phyloP scores from a whole-genome alignment of 345 rosid species.

The Lepidium aucheri region DNA sequence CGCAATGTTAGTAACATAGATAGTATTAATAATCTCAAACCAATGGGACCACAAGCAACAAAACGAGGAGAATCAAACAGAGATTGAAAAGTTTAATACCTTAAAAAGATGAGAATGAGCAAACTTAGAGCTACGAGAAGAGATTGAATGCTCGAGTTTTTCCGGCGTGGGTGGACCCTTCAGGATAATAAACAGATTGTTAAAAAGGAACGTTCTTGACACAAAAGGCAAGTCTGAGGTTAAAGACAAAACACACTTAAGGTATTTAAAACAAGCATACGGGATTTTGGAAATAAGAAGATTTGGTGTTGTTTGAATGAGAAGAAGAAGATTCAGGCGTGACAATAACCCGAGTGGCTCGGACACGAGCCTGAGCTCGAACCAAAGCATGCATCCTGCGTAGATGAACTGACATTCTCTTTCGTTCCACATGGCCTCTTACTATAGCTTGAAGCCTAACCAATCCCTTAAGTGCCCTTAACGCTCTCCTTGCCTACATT shows the following conservation, averaged over 20 bases:
- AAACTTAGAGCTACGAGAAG: slow-evolving; percentile 42
- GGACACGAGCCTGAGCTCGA: slow-evolving; percentile 71
- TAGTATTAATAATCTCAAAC: no score
- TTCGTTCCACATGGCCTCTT: slow-evolving; percentile 88
- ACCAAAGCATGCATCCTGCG: slow-evolving; percentile 67
- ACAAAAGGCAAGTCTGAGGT: background rate
- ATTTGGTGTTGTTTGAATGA: slow-evolving; percentile 60
- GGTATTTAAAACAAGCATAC: slow-evolving; percentile 27
- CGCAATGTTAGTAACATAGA: no score
- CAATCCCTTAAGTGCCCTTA: slow-evolving; percentile 86
- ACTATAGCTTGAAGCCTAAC: slow-evolving; percentile 94
- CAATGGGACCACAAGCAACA: background rate
- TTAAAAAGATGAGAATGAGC: slow-evolving; percentile 44
- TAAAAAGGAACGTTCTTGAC: background rate
- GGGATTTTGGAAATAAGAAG: slow-evolving; percentile 56
- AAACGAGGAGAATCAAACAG: background rate
- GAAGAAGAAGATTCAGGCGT: slow-evolving; percentile 39
- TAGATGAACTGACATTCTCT: slow-evolving; percentile 46
- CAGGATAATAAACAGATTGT: background rate
- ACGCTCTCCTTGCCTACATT: slow-evolving; percentile 72
- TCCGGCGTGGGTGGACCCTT: slow-evolving; percentile 91
- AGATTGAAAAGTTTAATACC: slow-evolving; percentile 27
- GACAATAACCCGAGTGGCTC: slow-evolving; percentile 41
- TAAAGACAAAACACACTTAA: background rate
- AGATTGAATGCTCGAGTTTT: slow-evolving; percentile 49